Base-by-base conservation (phyloP, 176 grass and related monocot species). In the Themeda triandra region DNA sequence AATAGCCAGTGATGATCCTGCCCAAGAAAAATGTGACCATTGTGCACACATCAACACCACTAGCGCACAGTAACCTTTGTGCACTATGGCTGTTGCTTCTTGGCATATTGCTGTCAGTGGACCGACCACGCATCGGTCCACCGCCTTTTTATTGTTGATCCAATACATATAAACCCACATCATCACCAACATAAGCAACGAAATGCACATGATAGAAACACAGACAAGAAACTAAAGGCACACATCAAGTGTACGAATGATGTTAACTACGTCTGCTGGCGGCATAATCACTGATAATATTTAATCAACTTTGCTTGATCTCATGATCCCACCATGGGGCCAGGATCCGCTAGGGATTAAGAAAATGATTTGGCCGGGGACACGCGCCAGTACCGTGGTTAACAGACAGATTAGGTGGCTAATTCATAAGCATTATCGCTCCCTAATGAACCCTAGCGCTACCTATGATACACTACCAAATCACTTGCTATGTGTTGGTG, bases 81-180 rank as follows among this genome's bases (percentile, higher is more conserved):
- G 24, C 54, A 9, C 76, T 25, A 44, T 35, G 36, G 58, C 58
- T 15, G 44, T 46, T 46, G 44, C 44, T 15, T 46, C 44, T 46
- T 46, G 13, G 78, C 42, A 12, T 33, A 18, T 80, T 80, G 28
- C 63, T 80, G 78, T 80, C 63, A 80, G 29, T 80, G 78, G 44
- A 14, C 64, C 64, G 64, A 69, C 64, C 78, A 54, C 42, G 17
- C 62, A 45, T 45, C 69, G 9, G 28, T 48, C 72, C 44, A 15
- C 42, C 45, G 8, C 18, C 46, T 40, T 51, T 51, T 72, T 15
- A 42, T 72, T 71, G 21, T 5, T 70, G 2, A 19, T 53, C 28
- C 25, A 13, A 10, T 10, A 53, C 10, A 69, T 33, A 49, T 28
- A 21, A 62, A 80, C 2, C 23, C 8, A 19, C 51, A 56, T 23